Percentiles rank a stretch among this genome's conserved stretches.
These are phyloP conservation scores for Penicillium waksmanii DNA, from an alignment of 495 filamentous ascomycete genomes.

Conservation along the genomic window DNA sequence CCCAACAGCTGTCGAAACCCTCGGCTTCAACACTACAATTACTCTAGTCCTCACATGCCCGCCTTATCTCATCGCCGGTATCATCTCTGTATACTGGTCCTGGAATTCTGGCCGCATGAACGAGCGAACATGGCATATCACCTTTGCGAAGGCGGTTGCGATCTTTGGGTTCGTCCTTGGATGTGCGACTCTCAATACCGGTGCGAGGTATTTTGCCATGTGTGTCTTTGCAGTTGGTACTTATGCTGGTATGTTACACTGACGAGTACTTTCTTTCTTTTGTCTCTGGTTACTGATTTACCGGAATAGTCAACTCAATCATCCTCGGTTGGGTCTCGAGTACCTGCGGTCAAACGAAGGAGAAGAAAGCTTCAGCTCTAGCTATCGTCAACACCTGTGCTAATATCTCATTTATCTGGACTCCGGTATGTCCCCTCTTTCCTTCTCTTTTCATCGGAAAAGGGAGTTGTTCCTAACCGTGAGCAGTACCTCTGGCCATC, in stretches of 20 bases:
- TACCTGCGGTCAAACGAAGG: neutral
- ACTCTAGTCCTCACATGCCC: neutral
- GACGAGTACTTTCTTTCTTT: too few relatives aligned
- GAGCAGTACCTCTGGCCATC: neutral
- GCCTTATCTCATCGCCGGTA: neutral
- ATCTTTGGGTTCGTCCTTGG: neutral
- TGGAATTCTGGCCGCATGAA: neutral
- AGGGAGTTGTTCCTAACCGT: neutral
- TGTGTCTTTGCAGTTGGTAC: neutral
- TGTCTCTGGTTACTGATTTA: too few relatives aligned
- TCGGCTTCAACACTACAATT: constrained; percentile 3
- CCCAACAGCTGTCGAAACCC: constrained; percentile 45
- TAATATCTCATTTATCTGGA: too few relatives aligned
- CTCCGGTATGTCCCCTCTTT: too few relatives aligned
- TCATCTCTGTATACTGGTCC: neutral
- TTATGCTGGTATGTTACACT: neutral
- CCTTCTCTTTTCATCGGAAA: neutral
- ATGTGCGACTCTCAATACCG: neutral
- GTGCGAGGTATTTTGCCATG: neutral
- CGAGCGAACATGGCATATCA: neutral
- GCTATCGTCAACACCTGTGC: neutral
- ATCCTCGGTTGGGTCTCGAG: neutral
- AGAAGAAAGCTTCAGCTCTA: neutral
- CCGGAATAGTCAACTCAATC: neutral
- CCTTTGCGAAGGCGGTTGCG: neutral